These are phyloP conservation scores for Firmiana major DNA, from an alignment of 345 rosid species.

Conservation along the genomic window DNA sequence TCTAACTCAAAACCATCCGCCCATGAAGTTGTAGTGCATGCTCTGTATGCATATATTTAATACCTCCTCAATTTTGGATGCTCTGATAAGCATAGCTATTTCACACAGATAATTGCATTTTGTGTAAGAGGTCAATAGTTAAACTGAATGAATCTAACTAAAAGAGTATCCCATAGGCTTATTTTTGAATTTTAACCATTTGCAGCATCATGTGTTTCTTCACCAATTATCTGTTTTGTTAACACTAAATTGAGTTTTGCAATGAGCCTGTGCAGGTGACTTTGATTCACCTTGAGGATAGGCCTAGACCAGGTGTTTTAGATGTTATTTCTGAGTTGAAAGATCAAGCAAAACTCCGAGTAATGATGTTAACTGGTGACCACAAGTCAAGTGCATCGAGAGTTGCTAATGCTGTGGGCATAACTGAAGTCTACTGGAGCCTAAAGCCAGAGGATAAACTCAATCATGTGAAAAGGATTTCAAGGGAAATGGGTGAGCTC, in stretches of 20 bases:
- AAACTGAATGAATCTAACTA: not conserved
- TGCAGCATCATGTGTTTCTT: not conserved
- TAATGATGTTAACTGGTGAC: conserved; percentile 96
- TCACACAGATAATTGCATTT: not conserved
- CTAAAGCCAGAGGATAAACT: conserved; percentile 95
- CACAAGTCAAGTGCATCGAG: conserved; percentile 92
- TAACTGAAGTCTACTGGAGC: conserved; percentile 71
- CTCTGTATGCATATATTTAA: not conserved
- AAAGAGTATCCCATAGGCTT: not conserved
- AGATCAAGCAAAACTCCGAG: conserved; percentile 55
- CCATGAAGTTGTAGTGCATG: not conserved
- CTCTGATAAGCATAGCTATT: not conserved
- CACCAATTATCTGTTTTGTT: not conserved
- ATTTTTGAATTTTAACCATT: not conserved
- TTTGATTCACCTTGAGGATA: conserved; percentile 94
- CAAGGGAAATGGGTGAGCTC: conserved; percentile 70
- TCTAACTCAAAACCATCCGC: not conserved
- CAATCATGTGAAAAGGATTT: conserved; percentile 64
- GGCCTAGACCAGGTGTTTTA: conserved; percentile 78
- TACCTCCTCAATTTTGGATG: not conserved
- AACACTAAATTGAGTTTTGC: not conserved
- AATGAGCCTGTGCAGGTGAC: conserved; percentile 50
- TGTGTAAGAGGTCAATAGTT: not conserved
- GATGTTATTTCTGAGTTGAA: conserved; percentile 65
- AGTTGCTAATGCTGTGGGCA: conserved; percentile 88